Percentiles rank a stretch among this genome's conserved stretches.
phyloP scores from a whole-genome alignment of 169 alveolate genomes.

The Plasmodium knowlesi region DNA sequence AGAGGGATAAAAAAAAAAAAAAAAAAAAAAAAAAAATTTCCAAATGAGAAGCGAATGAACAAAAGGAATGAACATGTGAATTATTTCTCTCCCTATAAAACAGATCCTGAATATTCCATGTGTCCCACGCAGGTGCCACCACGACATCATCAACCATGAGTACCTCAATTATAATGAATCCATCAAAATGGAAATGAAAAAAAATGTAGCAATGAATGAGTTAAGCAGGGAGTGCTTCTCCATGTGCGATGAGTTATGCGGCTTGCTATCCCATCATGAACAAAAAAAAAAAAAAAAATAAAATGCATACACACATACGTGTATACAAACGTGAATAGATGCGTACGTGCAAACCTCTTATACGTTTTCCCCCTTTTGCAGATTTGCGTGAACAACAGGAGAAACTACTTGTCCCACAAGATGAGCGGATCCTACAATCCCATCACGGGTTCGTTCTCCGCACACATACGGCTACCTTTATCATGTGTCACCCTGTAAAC shows the following conservation, averaged over 20 bases:
- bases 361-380: background rate
- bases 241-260: background rate
- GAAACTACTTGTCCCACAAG: constrained; percentile 35
- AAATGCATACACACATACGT: background rate
- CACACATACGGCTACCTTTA: background rate
- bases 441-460: constrained; percentile 39
- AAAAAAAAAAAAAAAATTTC: background rate
- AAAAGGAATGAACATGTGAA: background rate
- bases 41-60: background rate
- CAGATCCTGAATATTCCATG: background rate
- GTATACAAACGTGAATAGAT: background rate
- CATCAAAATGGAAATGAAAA: constrained; percentile 44
- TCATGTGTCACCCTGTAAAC: background rate
- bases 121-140: constrained; percentile 31
- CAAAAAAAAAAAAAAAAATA: background rate
- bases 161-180: constrained; percentile 21
- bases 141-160: constrained; percentile 57
- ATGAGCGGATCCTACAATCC: constrained; percentile 56
- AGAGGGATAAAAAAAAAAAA: background rate
- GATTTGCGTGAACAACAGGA: constrained; percentile 13
- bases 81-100: background rate
- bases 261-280: background rate
- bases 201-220: constrained; percentile 6
- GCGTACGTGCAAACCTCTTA: background rate
- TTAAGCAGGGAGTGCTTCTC: background rate